phyloP scores from a whole-genome alignment of 2,329 filamentous ascomycete species.

The Paraphaeosphaeria minitans region DNA sequence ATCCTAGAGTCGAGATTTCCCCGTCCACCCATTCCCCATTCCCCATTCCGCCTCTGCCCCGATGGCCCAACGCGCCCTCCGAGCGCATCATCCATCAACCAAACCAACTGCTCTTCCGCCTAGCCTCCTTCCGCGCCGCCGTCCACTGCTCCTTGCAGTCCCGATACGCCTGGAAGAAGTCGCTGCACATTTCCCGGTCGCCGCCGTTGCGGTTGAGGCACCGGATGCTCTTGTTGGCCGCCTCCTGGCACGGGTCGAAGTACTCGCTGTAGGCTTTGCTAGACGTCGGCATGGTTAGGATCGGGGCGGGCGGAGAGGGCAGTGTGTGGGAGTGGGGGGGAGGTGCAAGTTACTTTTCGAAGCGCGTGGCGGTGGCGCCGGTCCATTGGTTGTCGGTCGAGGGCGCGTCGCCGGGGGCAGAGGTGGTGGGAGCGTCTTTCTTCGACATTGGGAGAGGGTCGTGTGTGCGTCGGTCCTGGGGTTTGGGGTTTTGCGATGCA shows the following conservation, averaged over 20 bases:
- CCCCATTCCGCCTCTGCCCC: not conserved
- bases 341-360: slow-evolving; percentile 46
- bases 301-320: not conserved
- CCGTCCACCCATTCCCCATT: not conserved
- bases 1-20: slow-evolving; percentile 15
- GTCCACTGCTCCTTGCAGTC: slow-evolving; percentile 92
- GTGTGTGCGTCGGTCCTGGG: slow-evolving; percentile 2
- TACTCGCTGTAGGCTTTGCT: slow-evolving; percentile 91
- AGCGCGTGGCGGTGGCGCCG: slow-evolving; percentile 45
- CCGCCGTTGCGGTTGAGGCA: slow-evolving; percentile 89
- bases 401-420: not conserved
- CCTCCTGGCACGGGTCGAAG: slow-evolving; percentile 94
- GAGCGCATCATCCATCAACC: slow-evolving; percentile 5
- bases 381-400: slow-evolving; percentile 19
- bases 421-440: not conserved
- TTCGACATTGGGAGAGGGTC: slow-evolving; percentile 11
- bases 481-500: not conserved
- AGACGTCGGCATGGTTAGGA: slow-evolving; percentile 3
- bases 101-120: slow-evolving; percentile 27
- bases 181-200: slow-evolving; percentile 85
- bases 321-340: not conserved
- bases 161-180: slow-evolving; percentile 95
- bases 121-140: slow-evolving; percentile 28
- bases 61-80: no score
- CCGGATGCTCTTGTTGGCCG: slow-evolving; percentile 80